Evolutionary conservation across 1,284 basidiomycete species (phyloP).

Genomic region (Papiliotrema fonsecae): DNA sequence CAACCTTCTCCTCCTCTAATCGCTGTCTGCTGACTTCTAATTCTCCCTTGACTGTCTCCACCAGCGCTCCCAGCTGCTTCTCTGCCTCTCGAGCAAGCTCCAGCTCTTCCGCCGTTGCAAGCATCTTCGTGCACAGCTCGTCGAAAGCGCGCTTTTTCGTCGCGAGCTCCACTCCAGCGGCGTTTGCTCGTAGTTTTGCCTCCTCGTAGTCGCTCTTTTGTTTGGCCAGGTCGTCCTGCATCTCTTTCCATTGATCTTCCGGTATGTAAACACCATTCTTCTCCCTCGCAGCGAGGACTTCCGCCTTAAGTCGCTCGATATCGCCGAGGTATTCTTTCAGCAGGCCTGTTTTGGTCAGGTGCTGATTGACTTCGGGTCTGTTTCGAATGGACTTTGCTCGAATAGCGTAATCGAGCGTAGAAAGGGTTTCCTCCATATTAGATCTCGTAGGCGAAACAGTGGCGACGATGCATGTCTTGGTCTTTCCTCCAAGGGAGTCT

Average conservation of each 20-base stretch:
- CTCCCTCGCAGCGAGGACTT: constrained; percentile 78
- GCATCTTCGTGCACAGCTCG: constrained; percentile 70
- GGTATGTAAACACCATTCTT: constrained; percentile 93
- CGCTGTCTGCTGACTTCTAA: constrained; percentile 56
- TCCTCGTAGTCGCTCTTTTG: constrained; percentile 72
- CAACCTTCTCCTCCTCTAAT: constrained; percentile 69
- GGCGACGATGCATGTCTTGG: constrained; percentile 97
- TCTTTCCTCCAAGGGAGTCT: constrained; percentile 96
- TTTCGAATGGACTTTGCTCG: constrained; percentile 95
- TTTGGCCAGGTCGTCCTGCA: constrained; percentile 70
- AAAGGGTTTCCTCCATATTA: constrained; percentile 95
- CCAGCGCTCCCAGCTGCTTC: constrained; percentile 56
- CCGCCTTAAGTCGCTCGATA: constrained; percentile 88
- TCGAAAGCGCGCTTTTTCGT: constrained; percentile 85
- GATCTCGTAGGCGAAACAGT: constrained; percentile 86
- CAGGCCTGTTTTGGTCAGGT: constrained; percentile 86
- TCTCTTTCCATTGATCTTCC: constrained; percentile 79
- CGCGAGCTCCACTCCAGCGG: constrained; percentile 74
- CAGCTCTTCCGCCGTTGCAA: constrained; percentile 69
- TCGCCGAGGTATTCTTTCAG: constrained; percentile 94
- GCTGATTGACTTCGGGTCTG: constrained; percentile 90
- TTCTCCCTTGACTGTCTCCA: constrained; percentile 57
- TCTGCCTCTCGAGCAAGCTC: constrained; percentile 52
- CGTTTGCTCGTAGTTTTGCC: constrained; percentile 71
- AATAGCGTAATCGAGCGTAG: constrained; percentile 94